Evolutionary conservation across 2,329 filamentous ascomycete species (phyloP).

Genomic region (Microascus cirrosus): DNA sequence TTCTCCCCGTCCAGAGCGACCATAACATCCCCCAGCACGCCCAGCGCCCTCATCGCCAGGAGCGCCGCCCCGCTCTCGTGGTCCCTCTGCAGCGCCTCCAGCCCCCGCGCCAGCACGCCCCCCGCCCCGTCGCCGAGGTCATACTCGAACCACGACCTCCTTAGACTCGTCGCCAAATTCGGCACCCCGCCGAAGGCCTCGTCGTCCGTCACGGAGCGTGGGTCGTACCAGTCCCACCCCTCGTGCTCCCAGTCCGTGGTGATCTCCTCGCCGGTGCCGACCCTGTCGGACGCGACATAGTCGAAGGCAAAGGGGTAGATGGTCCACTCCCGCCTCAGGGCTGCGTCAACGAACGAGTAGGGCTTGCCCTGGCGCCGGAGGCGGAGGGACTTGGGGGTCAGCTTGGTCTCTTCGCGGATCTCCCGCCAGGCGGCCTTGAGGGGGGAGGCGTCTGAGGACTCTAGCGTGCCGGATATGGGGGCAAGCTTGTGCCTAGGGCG

Average conservation of each 20-base stretch:
- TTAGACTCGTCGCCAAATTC: conserved; percentile 42
- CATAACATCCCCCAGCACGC: conserved; percentile 34
- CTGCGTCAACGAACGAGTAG: conserved; percentile 43
- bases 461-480: conserved; percentile 51
- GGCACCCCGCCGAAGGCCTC: conserved; percentile 42
- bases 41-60: conserved; percentile 42
- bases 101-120: conserved; percentile 28
- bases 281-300: conserved; percentile 25
- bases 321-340: conserved; percentile 46
- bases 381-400: conserved; percentile 32
- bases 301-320: conserved; percentile 52
- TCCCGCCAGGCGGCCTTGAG: conserved; percentile 50
- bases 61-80: conserved; percentile 48
- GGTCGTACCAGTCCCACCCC: conserved; percentile 44
- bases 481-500: conserved; percentile 39
- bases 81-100: conserved; percentile 40
- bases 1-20: conserved; percentile 16
- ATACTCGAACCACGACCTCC: conserved; percentile 47
- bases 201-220: conserved; percentile 32
- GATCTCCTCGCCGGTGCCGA: conserved; percentile 30
- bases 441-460: conserved; percentile 37
- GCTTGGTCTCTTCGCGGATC: conserved; percentile 48
- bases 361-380: conserved; percentile 46
- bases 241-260: conserved; percentile 52
- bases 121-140: conserved; percentile 35